Percentiles rank a stretch among this genome's conserved stretches.
These are phyloP conservation scores for Avena insularis DNA, from an alignment of 176 grass and related monocot species.

Conservation along the genomic window DNA sequence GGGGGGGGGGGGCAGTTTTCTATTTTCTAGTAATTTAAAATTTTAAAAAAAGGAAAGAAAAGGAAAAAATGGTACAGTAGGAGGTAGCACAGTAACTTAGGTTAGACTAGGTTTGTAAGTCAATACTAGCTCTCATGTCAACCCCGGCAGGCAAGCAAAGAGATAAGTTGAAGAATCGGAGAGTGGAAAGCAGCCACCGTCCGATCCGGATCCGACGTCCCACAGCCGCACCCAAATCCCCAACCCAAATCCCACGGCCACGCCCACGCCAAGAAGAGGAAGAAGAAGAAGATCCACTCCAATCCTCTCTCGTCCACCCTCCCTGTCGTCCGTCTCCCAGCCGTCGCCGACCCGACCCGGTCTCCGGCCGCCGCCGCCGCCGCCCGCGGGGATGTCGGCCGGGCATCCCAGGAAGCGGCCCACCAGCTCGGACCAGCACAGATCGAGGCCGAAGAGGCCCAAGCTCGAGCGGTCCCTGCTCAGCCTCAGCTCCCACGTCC, in stretches of 20 bases:
- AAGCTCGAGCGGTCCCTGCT: not conserved
- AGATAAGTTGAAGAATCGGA: too few relatives aligned
- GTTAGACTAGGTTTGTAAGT: too few relatives aligned
- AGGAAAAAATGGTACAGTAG: too few relatives aligned
- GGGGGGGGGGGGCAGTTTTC: too few relatives aligned
- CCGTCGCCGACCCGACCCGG: not conserved
- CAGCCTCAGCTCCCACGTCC: constrained; percentile 54
- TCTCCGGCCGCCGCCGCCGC: not conserved
- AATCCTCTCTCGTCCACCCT: not conserved
- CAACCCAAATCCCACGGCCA: not conserved
- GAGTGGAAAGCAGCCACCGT: not conserved
- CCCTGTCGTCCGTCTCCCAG: not conserved
- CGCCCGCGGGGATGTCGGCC: constrained; percentile 15
- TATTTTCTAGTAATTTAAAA: too few relatives aligned
- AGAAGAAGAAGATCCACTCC: not conserved
- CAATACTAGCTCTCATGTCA: too few relatives aligned
- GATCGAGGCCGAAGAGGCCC: constrained; percentile 51
- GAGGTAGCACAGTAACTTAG: too few relatives aligned
- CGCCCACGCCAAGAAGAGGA: too few relatives aligned
- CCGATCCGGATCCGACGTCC: not conserved
- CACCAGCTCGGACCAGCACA: constrained; percentile 3
- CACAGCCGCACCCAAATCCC: not conserved
- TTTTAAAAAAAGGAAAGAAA: too few relatives aligned
- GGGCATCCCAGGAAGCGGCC: not conserved
- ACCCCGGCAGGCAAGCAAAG: too few relatives aligned